Evolutionary conservation across 805 yeast genomes (phyloP), one percentile per base, ranked within the genome.

Genomic region (Candida golubevii): DNA sequence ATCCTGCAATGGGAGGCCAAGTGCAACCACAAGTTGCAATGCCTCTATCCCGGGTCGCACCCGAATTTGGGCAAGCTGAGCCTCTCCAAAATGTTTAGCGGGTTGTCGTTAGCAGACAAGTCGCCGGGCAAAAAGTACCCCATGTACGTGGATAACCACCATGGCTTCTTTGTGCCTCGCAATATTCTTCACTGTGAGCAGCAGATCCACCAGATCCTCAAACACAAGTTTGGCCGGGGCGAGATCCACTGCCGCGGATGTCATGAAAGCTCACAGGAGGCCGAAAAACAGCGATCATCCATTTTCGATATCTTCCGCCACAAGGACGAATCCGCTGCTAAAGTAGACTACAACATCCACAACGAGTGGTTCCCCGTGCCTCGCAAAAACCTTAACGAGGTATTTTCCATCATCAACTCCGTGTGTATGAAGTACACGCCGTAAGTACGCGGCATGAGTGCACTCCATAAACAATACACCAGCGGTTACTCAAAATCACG

Each of bases 321-420:
- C 41, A 48, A 39, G 30, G 31, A 36, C 39, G 48, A 35, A 36
- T 6, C 34, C 39, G 28, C 35, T 15, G 8, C 36, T 6, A 38
- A 35, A 14, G 7, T 36, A 8, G 50, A 40, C n/a, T 65, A 59
- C 48, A 65, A 65, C 31, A 56, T 71, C 10, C 84, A 79, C 54
- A 65, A 65, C 12, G 84, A 79, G 53, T 79, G 83, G 83, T 79
- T 79, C 48, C 56, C 77, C n/a, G 56, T 79, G 0, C 81, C 82
- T 0, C 67, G 75, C 46, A 55, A 50, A 26, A 31, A 26, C 31
- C 30, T 53, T 29, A 32, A 34, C 14, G 50, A 51, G 32, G 53
- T 53, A n/a, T 53, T 45, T 41, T 14, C 35, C 30, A 49, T 45
- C 36, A 51, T 53, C 31, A 48, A 53, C 41, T n/a, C 42, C 7